These are phyloP conservation scores for Coemansia sp. DNA, from an alignment of 192 early-diverging fungal genomes.

Conservation along the genomic window DNA sequence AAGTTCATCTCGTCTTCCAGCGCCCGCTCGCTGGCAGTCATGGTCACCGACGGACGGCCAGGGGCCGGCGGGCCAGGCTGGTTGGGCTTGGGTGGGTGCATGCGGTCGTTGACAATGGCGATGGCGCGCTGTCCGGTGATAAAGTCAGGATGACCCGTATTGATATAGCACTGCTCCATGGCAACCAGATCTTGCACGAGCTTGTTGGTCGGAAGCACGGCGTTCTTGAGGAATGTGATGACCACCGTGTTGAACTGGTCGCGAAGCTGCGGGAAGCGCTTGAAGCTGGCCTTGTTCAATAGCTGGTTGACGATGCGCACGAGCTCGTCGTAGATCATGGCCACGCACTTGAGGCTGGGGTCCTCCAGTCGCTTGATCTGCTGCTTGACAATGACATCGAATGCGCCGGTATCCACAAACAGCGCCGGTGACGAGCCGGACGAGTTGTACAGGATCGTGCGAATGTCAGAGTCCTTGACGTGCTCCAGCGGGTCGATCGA, in stretches of 20 bases:
- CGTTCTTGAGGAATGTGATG: slow-evolving; percentile 90
- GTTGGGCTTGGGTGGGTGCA: slow-evolving; percentile 66
- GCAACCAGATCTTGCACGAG: slow-evolving; percentile 87
- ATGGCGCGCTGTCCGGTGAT: slow-evolving; percentile 95
- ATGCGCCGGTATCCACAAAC: slow-evolving; percentile 97
- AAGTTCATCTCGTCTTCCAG: slow-evolving; percentile 63
- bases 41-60: slow-evolving; percentile 28
- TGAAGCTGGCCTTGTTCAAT: slow-evolving; percentile 89
- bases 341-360: slow-evolving; percentile 91
- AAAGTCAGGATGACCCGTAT: slow-evolving; percentile 99
- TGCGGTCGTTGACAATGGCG: slow-evolving; percentile 83
- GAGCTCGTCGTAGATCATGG: slow-evolving; percentile 97
- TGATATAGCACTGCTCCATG: slow-evolving; percentile 96
- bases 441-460: slow-evolving; percentile 98
- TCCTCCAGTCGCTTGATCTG: slow-evolving; percentile 99
- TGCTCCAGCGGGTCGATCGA: slow-evolving; percentile 97
- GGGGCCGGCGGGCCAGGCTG: slow-evolving; percentile 20
- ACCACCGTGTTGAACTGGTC: slow-evolving; percentile 93
- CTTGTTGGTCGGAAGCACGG: slow-evolving; percentile 88
- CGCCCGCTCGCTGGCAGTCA: slow-evolving; percentile 36
- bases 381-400: slow-evolving; percentile 97
- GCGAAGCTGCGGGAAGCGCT: slow-evolving; percentile 92
- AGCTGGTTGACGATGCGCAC: slow-evolving; percentile 91
- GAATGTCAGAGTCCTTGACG: slow-evolving; percentile 98
- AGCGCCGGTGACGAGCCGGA: slow-evolving; percentile 95